Conservation (phyloP, 768 basidiomycete species). For the Boletellus emodensis region DNA sequence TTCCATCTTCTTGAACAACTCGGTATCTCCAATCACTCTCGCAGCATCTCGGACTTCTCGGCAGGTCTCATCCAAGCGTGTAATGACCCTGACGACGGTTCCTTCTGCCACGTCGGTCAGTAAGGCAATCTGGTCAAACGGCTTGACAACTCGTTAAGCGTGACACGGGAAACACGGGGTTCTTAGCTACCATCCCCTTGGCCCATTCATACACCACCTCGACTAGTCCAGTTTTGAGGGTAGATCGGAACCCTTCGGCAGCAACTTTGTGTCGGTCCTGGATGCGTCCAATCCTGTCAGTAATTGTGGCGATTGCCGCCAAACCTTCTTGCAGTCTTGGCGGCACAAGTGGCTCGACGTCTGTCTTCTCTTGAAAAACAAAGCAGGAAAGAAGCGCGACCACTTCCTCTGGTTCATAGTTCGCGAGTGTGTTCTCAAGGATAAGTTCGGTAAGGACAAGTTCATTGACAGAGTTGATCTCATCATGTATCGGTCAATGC, state of each 20-base stretch:
- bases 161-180: background rate
- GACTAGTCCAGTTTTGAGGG: slow-evolving; percentile 84
- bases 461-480: slow-evolving; percentile 99
- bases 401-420: slow-evolving; percentile 92
- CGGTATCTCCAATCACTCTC: slow-evolving; percentile 93
- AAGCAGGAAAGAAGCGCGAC: slow-evolving; percentile 95
- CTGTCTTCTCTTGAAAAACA: slow-evolving; percentile 98
- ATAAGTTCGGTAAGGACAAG: slow-evolving; percentile 95
- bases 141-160: slow-evolving; percentile 44
- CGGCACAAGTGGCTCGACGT: slow-evolving; percentile 78
- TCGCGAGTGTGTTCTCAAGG: slow-evolving; percentile 88
- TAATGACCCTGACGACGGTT: slow-evolving; percentile 95
- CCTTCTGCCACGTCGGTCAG: slow-evolving; percentile 96
- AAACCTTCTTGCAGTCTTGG: slow-evolving; percentile 77
- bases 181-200: slow-evolving; percentile 83
- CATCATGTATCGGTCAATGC: slow-evolving; percentile 5
- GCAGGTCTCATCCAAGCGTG: slow-evolving; percentile 93
- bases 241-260: slow-evolving; percentile 71
- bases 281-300: slow-evolving; percentile 71
- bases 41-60: slow-evolving; percentile 96
- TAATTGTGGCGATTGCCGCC: slow-evolving; percentile 72
- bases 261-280: slow-evolving; percentile 79
- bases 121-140: slow-evolving; percentile 90
- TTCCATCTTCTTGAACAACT: slow-evolving; percentile 97
- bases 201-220: slow-evolving; percentile 99